Conservation (phyloP, 2,329 filamentous ascomycete genomes). For the Colletotrichum somersetense region DNA sequence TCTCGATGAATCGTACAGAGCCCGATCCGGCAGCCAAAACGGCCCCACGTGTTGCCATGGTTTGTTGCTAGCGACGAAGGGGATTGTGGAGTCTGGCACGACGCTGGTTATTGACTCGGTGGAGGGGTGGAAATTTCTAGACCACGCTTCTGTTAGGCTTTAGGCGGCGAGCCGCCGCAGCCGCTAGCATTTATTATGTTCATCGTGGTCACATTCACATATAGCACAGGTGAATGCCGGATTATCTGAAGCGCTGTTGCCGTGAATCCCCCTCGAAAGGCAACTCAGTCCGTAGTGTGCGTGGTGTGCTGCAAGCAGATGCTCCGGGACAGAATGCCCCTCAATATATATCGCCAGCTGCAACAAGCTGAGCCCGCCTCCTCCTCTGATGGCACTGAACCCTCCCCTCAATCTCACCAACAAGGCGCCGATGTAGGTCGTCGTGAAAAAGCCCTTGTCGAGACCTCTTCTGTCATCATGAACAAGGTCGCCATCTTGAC, state of each 20-base stretch:
- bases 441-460: constrained; percentile 34
- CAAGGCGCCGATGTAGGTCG: constrained; percentile 28
- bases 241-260: constrained; percentile 21
- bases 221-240: background rate
- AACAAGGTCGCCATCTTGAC: constrained; percentile 55
- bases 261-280: background rate
- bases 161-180: background rate
- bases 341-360: constrained; percentile 34
- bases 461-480: constrained; percentile 46
- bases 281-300: background rate
- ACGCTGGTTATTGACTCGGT: constrained; percentile 10
- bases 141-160: constrained; percentile 22
- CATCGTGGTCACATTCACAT: background rate
- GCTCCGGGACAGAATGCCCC: constrained; percentile 24
- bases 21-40: constrained; percentile 22
- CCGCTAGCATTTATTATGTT: constrained; percentile 8
- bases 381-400: background rate
- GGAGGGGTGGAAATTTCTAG: constrained; percentile 40
- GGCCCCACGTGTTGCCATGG: constrained; percentile 40
- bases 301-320: constrained; percentile 18
- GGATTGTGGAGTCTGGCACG: constrained; percentile 17
- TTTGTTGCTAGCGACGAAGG: constrained; percentile 23
- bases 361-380: constrained; percentile 2
- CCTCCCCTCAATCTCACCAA: background rate
- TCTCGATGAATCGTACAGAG: constrained; percentile 10